Conservation (phyloP, 106 monocot genomes). For the Agapanthus africanus region DNA sequence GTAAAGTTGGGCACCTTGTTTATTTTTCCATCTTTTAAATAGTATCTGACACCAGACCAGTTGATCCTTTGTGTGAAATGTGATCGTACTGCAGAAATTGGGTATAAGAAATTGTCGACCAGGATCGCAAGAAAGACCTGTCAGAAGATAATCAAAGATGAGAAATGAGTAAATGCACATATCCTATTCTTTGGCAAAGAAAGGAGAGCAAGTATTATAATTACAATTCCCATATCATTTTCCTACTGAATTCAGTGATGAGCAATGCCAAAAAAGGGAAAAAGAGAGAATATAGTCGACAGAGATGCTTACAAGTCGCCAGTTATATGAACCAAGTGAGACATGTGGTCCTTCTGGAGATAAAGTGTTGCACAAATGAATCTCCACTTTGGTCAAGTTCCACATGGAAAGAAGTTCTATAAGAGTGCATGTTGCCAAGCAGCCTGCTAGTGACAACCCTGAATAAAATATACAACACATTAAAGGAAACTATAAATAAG, state of each 20-base stretch:
- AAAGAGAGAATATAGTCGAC: neutral
- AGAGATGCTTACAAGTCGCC: conserved; percentile 74
- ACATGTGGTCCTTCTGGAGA: conserved; percentile 74
- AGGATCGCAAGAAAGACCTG: conserved; percentile 89
- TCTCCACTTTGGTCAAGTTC: conserved; percentile 93
- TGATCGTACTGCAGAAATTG: conserved; percentile 73
- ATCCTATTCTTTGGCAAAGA: too few species aligned
- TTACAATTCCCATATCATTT: too few species aligned
- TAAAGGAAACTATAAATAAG: neutral
- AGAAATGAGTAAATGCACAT: too few species aligned
- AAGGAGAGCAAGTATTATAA: too few species aligned
- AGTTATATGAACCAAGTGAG: conserved; percentile 81
- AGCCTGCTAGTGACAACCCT: conserved; percentile 53
- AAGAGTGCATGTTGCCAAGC: conserved; percentile 61
- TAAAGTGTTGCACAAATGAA: conserved; percentile 81
- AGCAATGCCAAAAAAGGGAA: too few species aligned
- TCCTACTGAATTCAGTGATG: too few species aligned
- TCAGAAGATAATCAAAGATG: conserved; percentile 16
- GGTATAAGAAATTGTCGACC: conserved; percentile 94
- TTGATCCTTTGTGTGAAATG: conserved; percentile 88
- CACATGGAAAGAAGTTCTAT: conserved; percentile 92
- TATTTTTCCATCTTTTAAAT: conserved; percentile 82
- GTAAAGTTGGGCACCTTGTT: conserved; percentile 42
- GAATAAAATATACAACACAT: neutral
- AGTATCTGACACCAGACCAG: conserved; percentile 89